Base-by-base conservation (phyloP, 163 green algal genomes). In the Chlorella variabilis region DNA sequence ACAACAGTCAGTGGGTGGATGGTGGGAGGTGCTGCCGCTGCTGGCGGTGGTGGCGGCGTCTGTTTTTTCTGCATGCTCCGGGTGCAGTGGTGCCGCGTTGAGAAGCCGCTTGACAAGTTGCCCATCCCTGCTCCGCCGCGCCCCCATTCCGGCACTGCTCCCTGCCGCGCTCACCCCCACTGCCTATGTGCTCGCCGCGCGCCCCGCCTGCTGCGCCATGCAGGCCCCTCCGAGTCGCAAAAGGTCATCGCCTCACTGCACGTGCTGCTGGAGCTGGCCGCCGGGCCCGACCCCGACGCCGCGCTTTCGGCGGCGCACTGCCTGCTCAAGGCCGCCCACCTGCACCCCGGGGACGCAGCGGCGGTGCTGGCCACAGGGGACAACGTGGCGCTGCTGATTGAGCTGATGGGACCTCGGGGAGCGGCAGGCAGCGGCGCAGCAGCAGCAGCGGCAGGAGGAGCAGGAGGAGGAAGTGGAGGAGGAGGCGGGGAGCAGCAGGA, bases 251-350 rank as follows among this genome's bases (percentile, higher is more conserved):
- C 51, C 27, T 34, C 73, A 4, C 25, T 80, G 36, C 73, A 48
- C 3, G n/a, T 80, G 56, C 56, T 80, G 73, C 36, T 80, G 73
- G 73, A 80, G 36, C 73, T 80, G 15, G n/a, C 73, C 4, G 36
- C 23, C 13, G 4, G 20, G 4, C 54, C 17, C 1, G 54, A 69
- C 17, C 27, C 27, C 2, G 73, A 80, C 33, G 42, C n/a, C 2
- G 56, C 73, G 4, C 27, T 80, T 17, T 54, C 73, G 2, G 73
- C 73, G 3, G 73, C 73, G 0, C 73, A 80, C 56, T 70, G 73
- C 73, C 54, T 70, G 27, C 56, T 80, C 73, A 80, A 80, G 56
- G 34, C 62, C 36, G 38, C 31, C 17, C 56, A 70, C 38, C 27
- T 69, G 27, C 73, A 80, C 38, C 25, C 73, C 2, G 38, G 27